Evolutionary conservation across 164 flowering plant genomes (phyloP).

Genomic region (Sextonia rubra): DNA sequence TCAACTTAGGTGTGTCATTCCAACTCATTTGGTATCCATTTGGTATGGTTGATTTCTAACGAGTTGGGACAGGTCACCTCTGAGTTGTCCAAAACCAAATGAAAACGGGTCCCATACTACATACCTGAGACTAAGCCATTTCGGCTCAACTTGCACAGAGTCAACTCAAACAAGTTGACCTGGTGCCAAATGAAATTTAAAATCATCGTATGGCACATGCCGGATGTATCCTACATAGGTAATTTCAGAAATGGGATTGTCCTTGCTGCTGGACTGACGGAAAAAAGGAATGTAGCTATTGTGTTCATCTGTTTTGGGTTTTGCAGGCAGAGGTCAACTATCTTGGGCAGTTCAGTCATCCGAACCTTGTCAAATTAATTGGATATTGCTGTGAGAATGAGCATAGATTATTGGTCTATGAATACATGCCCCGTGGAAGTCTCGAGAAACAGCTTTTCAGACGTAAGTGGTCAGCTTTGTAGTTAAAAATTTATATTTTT

Average conservation of each 20-base stretch:
- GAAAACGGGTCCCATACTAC: no score
- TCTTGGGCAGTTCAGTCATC: conserved; percentile 82
- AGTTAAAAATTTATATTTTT: not conserved
- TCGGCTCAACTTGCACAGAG: no score
- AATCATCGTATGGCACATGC: not conserved
- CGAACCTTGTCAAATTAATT: conserved; percentile 85
- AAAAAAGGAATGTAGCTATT: no score
- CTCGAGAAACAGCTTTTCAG: conserved; percentile 83
- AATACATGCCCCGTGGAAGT: conserved; percentile 87
- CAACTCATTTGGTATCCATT: no score
- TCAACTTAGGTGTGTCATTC: no score
- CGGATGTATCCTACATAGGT: not conserved
- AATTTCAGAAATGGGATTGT: not conserved
- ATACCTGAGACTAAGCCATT: no score
- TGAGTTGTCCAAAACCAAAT: no score
- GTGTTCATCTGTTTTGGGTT: not conserved
- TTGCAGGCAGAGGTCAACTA: conserved; percentile 90
- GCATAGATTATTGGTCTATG: conserved; percentile 83
- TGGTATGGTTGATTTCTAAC: no score
- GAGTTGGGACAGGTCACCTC: no score
- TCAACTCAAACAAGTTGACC: no score
- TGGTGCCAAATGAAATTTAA: no score
- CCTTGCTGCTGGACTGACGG: not conserved
- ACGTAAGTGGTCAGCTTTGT: conserved; percentile 43
- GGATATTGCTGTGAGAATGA: conserved; percentile 96